A percentile compares a stretch with the other conserved stretches of the same genome.
Conservation (phyloP, 2,329 filamentous ascomycete species). For the Aspergillus sp. region DNA sequence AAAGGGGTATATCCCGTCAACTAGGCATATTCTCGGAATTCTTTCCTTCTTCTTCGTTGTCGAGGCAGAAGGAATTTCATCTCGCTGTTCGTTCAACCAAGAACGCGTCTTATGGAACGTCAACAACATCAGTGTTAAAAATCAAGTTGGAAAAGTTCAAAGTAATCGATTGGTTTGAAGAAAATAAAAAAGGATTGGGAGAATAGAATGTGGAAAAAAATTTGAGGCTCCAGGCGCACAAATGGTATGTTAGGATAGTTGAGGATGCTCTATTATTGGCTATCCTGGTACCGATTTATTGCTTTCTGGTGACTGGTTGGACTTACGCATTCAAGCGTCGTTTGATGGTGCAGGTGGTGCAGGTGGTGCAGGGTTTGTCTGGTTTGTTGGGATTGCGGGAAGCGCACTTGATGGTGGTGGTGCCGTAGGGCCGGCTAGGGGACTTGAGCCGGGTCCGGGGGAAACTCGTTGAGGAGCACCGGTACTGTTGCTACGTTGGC, state of each 20-base stretch:
- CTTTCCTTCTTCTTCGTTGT: not conserved
- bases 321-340: slow-evolving; percentile 10
- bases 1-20: slow-evolving; percentile 7
- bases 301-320: not conserved
- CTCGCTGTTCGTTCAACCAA: not conserved
- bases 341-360: slow-evolving; percentile 26
- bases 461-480: slow-evolving; percentile 25
- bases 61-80: not conserved
- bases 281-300: not conserved
- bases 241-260: not conserved
- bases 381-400: slow-evolving; percentile 44
- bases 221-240: not conserved
- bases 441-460: slow-evolving; percentile 26
- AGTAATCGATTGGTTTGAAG: not conserved
- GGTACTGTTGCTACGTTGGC: slow-evolving; percentile 47
- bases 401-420: slow-evolving; percentile 39
- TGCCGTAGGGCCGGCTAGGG: slow-evolving; percentile 22
- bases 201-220: not conserved
- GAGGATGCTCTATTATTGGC: not conserved
- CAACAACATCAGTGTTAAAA: not conserved
- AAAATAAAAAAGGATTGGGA: not conserved
- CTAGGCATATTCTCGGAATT: not conserved
- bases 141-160: not conserved
- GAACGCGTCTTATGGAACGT: not conserved
- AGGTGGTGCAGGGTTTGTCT: slow-evolving; percentile 30